phyloP scores from a whole-genome alignment of 106 monocot genomes.

The Amphibolis antarctica region DNA sequence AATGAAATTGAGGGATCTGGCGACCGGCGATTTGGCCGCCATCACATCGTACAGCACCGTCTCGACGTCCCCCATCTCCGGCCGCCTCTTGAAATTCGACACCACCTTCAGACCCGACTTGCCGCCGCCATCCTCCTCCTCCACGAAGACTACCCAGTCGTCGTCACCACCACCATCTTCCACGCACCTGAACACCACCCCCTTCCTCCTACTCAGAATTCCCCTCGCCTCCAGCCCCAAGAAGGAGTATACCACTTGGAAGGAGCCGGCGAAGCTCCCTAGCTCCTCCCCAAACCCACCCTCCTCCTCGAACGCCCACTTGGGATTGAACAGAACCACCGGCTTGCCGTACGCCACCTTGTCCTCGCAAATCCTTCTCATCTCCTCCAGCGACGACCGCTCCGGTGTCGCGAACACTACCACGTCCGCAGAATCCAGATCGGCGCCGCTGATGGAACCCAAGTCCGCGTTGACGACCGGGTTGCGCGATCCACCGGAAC shows the following conservation, averaged over 20 bases:
- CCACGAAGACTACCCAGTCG: constrained; percentile 62
- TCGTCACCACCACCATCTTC: constrained; percentile 62
- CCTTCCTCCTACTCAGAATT: constrained; percentile 57
- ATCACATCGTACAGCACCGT: constrained; percentile 75
- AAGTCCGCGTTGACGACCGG: constrained; percentile 29
- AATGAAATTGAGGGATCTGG: constrained; percentile 74
- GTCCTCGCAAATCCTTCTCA: constrained; percentile 27
- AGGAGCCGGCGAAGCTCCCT: constrained; percentile 47
- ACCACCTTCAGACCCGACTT: constrained; percentile 66
- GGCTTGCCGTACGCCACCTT: constrained; percentile 63
- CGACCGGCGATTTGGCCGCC: constrained; percentile 87
- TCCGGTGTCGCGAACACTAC: constrained; percentile 52
- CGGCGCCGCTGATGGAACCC: constrained; percentile 9
- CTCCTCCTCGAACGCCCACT: constrained; percentile 75
- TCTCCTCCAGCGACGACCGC: constrained; percentile 30
- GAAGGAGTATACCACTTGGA: constrained; percentile 84
- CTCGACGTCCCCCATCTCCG: constrained; percentile 77
- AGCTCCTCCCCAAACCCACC: constrained; percentile 18
- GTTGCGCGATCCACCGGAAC: background rate
- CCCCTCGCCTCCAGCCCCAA: constrained; percentile 86
- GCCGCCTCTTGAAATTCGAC: constrained; percentile 58
- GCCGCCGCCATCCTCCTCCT: constrained; percentile 41
- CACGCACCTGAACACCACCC: constrained; percentile 51
- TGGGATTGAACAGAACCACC: constrained; percentile 75
- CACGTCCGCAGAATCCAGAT: constrained; percentile 36